These are phyloP conservation scores for Salicornia ramosissima DNA, from an alignment of 148 eudicot species.

Conservation along the genomic window DNA sequence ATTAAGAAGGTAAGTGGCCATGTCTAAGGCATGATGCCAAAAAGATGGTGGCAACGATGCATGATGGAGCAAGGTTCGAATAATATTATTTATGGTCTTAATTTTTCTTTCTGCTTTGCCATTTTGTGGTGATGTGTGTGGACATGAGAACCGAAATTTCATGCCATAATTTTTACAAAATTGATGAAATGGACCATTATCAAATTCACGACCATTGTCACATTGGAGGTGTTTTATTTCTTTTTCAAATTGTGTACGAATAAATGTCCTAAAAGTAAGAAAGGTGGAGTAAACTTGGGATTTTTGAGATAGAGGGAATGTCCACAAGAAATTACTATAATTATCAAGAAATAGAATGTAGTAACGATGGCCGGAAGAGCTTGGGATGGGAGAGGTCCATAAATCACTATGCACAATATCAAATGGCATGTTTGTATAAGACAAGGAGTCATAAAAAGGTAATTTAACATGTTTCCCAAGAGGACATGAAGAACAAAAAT, in stretches of 20 bases:
- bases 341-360: no score
- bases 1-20: no score
- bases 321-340: background rate
- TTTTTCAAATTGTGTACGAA: background rate
- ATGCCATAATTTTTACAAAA: background rate
- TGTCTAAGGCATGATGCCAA: no score
- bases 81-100: background rate
- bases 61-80: no score
- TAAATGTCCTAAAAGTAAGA: background rate
- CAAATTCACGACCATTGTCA: background rate
- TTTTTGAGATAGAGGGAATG: background rate
- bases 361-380: no score
- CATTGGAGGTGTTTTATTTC: background rate
- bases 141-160: background rate
- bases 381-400: no score
- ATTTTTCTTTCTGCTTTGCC: background rate
- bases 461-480: no score
- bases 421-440: no score
- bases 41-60: no score
- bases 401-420: no score
- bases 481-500: background rate
- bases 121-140: background rate
- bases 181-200: background rate
- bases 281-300: background rate
- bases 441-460: no score